Percentiles rank a stretch among this genome's conserved stretches.
Conservation (phyloP, 2,329 filamentous ascomycete species). For the Diaporthe sp. region DNA sequence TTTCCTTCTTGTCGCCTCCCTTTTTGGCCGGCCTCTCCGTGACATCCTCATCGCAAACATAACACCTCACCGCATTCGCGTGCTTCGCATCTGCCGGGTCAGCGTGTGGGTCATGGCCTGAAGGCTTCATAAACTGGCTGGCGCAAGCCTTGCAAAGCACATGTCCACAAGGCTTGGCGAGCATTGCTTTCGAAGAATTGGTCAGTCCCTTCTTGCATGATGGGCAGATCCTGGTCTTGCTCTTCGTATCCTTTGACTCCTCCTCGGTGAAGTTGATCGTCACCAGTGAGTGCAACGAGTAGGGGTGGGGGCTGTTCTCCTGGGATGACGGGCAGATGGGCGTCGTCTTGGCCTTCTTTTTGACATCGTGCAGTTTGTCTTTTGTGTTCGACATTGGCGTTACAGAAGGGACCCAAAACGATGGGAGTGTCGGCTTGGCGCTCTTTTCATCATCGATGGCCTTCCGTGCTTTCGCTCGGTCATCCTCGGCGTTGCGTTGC, state of each 20-base stretch:
- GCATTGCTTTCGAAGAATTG: slow-evolving; percentile 84
- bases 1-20: slow-evolving; percentile 59
- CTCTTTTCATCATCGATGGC: slow-evolving; percentile 81
- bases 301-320: slow-evolving; percentile 74
- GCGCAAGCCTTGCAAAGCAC: slow-evolving; percentile 90
- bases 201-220: slow-evolving; percentile 86
- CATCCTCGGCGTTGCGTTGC: slow-evolving; percentile 75
- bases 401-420: slow-evolving; percentile 92
- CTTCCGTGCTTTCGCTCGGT: slow-evolving; percentile 77
- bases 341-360: slow-evolving; percentile 73
- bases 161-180: slow-evolving; percentile 91
- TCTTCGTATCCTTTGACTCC: slow-evolving; percentile 61
- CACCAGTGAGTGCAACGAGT: slow-evolving; percentile 84
- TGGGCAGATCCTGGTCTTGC: slow-evolving; percentile 73
- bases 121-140: slow-evolving; percentile 81
- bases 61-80: slow-evolving; percentile 73
- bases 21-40: slow-evolving; percentile 57
- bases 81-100: slow-evolving; percentile 57
- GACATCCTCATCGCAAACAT: slow-evolving; percentile 88
- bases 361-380: slow-evolving; percentile 65
- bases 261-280: slow-evolving; percentile 83
- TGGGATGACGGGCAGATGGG: slow-evolving; percentile 84
- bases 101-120: slow-evolving; percentile 71
- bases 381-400: slow-evolving; percentile 77
- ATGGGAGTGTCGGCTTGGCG: slow-evolving; percentile 78